phyloP scores from a whole-genome alignment of 2,329 filamentous ascomycete species.

The Phaeosphaeriaceae sp. region DNA sequence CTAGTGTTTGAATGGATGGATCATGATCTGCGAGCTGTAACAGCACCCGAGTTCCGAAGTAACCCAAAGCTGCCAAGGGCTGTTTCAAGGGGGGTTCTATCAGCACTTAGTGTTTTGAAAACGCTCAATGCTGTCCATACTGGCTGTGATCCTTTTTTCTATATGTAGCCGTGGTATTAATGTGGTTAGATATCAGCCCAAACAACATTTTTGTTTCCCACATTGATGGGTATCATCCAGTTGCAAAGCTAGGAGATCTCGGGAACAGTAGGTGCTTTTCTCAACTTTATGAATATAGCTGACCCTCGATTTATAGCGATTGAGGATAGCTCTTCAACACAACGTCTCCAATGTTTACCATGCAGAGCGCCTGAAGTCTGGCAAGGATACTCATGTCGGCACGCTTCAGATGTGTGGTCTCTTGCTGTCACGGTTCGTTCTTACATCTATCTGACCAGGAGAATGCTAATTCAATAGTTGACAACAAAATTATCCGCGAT shows the following conservation, averaged over 20 bases:
- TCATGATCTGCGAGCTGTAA: conserved; percentile 8
- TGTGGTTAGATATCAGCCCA: conserved; percentile 20
- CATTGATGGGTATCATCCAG: conserved; percentile 13
- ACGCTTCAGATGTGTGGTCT: conserved; percentile 30
- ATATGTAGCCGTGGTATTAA: conserved; percentile 1
- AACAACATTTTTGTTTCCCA: conserved; percentile 27
- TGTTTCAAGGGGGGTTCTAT: background rate
- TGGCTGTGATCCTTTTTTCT: too few species aligned
- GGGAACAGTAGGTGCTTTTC: conserved; percentile 16
- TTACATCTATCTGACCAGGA: background rate
- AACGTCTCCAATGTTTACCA: conserved; percentile 6
- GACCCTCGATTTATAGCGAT: conserved; percentile 1
- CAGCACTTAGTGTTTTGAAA: conserved; percentile 1
- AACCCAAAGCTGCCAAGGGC: background rate
- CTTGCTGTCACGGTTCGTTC: conserved; percentile 26
- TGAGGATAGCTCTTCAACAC: conserved; percentile 2
- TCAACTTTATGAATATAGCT: background rate
- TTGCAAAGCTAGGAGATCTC: conserved; percentile 27
- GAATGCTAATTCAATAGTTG: conserved; percentile 20
- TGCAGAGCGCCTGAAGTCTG: conserved; percentile 11
- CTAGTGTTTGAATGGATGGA: conserved; percentile 35
- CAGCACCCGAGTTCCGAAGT: background rate
- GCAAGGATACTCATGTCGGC: conserved; percentile 17
- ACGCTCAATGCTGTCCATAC: background rate
- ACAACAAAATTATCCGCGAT: conserved; percentile 14